Conservation (phyloP, 768 basidiomycete genomes). For the Tremella fuciformis region DNA sequence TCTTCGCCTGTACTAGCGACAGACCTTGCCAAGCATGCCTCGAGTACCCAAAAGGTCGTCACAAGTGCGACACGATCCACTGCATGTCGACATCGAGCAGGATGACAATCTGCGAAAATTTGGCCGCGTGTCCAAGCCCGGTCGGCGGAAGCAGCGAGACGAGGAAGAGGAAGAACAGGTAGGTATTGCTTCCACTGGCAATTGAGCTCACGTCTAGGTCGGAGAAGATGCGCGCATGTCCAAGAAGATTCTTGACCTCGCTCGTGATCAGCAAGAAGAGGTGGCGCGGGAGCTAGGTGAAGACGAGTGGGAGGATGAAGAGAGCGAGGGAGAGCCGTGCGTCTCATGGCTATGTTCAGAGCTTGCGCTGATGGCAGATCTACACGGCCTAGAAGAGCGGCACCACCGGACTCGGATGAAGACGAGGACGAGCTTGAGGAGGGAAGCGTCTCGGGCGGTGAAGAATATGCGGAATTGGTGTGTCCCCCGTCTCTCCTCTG, state of each 20-base stretch:
- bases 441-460: constrained; percentile 41
- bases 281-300: constrained; percentile 56
- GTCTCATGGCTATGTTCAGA: constrained; percentile 11
- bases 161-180: constrained; percentile 63
- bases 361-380: constrained; percentile 27
- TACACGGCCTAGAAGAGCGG: constrained; percentile 17
- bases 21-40: constrained; percentile 27
- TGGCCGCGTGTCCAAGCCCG: constrained; percentile 62
- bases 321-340: constrained; percentile 30
- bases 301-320: constrained; percentile 39
- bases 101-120: constrained; percentile 76
- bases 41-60: constrained; percentile 23
- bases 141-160: constrained; percentile 58
- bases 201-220: constrained; percentile 14
- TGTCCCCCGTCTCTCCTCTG: constrained; percentile 21
- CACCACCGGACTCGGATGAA: constrained; percentile 24
- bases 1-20: neutral
- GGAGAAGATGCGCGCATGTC: constrained; percentile 60
- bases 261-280: constrained; percentile 88
- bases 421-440: constrained; percentile 39
- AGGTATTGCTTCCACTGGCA: constrained; percentile 5
- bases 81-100: constrained; percentile 75
- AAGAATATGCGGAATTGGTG: constrained; percentile 56
- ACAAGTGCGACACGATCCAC: constrained; percentile 70
- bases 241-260: constrained; percentile 82